A percentile compares a stretch with the other conserved stretches of the same genome.
phyloP scores from a whole-genome alignment of 345 rosid species.

The Euphorbia peplus region DNA sequence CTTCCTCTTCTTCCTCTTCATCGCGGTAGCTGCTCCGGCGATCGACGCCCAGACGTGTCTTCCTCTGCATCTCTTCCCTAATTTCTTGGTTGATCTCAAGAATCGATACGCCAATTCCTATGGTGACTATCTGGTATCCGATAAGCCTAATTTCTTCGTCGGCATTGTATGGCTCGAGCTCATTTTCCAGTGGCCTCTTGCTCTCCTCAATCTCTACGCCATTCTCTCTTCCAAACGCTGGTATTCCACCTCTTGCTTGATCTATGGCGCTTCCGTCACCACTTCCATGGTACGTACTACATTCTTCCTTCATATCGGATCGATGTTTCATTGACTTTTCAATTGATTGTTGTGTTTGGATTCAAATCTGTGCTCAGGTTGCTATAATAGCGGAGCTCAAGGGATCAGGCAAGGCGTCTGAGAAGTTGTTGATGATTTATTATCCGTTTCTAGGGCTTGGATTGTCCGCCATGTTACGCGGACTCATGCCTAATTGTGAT shows the following conservation, averaged over 20 bases:
- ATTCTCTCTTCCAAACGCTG: constrained; percentile 57
- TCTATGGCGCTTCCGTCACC: constrained; percentile 58
- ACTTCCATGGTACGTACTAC: constrained; percentile 88
- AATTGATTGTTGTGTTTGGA: background rate
- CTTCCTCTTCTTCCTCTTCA: constrained; percentile 47
- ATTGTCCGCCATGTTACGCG: constrained; percentile 55
- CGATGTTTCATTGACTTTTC: background rate
- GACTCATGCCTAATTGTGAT: constrained; percentile 36
- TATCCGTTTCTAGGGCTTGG: constrained; percentile 56
- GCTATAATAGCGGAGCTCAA: constrained; percentile 59
- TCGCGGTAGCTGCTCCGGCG: constrained; percentile 53
- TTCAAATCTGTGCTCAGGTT: constrained; percentile 31
- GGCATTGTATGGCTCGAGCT: constrained; percentile 71
- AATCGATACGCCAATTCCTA: constrained; percentile 35
- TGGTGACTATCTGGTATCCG: constrained; percentile 61
- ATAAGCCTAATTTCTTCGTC: constrained; percentile 74
- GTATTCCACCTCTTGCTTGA: constrained; percentile 68
- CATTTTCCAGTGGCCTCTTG: constrained; percentile 71
- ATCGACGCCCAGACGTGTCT: constrained; percentile 59
- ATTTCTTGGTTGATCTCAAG: constrained; percentile 46
- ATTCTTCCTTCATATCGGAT: background rate
- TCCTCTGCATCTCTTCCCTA: constrained; percentile 48
- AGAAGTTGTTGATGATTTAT: constrained; percentile 50
- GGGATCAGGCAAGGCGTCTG: constrained; percentile 59
- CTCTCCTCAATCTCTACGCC: constrained; percentile 49